Base-by-base conservation (phyloP, 2,329 filamentous ascomycete species). In the Sarocladium brachiariae region DNA sequence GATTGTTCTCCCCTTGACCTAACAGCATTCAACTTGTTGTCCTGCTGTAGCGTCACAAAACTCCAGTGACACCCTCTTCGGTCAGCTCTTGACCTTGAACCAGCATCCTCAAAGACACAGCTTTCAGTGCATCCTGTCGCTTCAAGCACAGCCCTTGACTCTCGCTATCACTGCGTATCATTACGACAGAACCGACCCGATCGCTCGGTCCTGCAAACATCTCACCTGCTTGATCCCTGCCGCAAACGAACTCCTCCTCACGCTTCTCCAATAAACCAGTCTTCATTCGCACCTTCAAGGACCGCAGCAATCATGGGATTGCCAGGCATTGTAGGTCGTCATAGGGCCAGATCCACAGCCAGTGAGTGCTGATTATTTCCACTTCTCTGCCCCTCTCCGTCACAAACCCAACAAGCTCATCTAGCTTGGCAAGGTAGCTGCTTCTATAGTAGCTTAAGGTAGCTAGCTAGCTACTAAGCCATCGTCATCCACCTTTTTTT, bases 401-500 rank as follows among this genome's bases (percentile, higher is more conserved):
- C 23, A 16, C 14, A 6, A 13, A 7, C n/a, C 38, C 38, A 9
- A 21, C 38, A 9, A n/a, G 18, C 38, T 43, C 38, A n/a, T 8
- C 9, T n/a, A n/a, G n/a, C n/a, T n/a, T n/a, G n/a, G n/a, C n/a
- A n/a, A n/a, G n/a, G n/a, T n/a, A n/a, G n/a, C n/a, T n/a, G n/a
- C n/a, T 7, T 7, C 27, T 30, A 7, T 30, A 13, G 7, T 30
- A 30, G 27, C 27, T 30, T 30, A 30, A n/a, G n/a, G 27, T 30
- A 30, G 27, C 27, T 27, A 30, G 8, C 46, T 27, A 27, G 45
- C 30, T 35, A 14, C 46, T 25, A 10, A n/a, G 14, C 18, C 31
- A 47, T 43, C 35, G 31, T 49, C 34, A 31, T 33, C 18, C 27
- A 46, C 14, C 34, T 49, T 49, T 48, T 30, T 47, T 46, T 50